phyloP scores from a whole-genome alignment of 495 filamentous ascomycete species.

The Daldinia concentrica region DNA sequence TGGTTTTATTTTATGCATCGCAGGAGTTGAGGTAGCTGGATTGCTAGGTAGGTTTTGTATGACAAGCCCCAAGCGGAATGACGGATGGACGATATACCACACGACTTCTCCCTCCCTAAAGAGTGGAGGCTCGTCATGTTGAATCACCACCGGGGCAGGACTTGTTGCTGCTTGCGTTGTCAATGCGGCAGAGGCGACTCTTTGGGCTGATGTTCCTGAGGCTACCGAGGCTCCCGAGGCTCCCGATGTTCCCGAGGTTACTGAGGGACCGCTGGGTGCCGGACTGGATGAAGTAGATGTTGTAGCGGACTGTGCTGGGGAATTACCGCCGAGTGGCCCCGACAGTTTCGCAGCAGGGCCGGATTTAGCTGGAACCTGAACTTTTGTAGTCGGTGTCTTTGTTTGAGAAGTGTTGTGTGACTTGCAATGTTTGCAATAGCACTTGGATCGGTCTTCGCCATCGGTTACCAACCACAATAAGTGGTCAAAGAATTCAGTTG shows the following conservation, averaged over 20 bases:
- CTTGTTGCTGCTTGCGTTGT: slow-evolving; percentile 3
- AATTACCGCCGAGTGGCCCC: not conserved
- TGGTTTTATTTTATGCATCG: slow-evolving; percentile 28
- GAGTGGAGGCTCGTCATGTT: slow-evolving; percentile 42
- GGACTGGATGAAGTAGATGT: slow-evolving; percentile 4
- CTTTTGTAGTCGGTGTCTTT: not conserved
- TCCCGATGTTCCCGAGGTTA: not conserved
- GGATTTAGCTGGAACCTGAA: slow-evolving; percentile 5
- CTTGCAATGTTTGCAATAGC: slow-evolving; percentile 49
- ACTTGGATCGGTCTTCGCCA: slow-evolving; percentile 46
- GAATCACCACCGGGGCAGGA: not conserved
- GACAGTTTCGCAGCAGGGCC: not conserved
- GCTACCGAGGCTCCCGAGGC: not conserved
- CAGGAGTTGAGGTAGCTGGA: slow-evolving; percentile 15
- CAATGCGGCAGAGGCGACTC: slow-evolving; percentile 5
- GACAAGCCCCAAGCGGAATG: slow-evolving; percentile 23
- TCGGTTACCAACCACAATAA: slow-evolving; percentile 51
- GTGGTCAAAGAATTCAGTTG: slow-evolving; percentile 55
- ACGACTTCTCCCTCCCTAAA: slow-evolving; percentile 56
- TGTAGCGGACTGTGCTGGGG: not conserved
- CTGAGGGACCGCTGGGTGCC: not conserved
- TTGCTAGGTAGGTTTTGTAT: slow-evolving; percentile 25
- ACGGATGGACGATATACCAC: slow-evolving; percentile 49
- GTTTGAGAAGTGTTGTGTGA: not conserved
- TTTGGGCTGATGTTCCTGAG: not conserved